Conservation (phyloP, 257 asterid genomes). For the Solanum infundibuliforme region DNA sequence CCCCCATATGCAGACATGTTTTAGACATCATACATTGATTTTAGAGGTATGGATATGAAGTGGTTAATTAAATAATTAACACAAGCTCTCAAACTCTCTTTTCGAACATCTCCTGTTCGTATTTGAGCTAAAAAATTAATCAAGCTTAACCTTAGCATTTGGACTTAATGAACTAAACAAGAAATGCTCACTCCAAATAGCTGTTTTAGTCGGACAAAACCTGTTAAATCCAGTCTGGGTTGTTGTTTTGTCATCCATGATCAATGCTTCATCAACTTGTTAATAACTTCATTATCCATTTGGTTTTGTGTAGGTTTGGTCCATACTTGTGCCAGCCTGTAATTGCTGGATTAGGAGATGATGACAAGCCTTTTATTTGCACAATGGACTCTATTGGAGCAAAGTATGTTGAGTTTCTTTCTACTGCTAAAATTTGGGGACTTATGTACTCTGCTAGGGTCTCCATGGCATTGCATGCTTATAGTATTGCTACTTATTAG, state of each 20-base stretch:
- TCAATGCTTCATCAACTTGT: background rate
- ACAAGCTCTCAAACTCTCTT: background rate
- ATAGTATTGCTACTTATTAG: background rate
- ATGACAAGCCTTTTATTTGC: constrained; percentile 90
- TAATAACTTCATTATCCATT: background rate
- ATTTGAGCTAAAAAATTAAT: background rate
- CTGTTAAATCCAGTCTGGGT: background rate
- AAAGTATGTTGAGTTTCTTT: constrained; percentile 39
- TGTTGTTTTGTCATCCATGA: background rate
- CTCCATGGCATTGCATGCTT: background rate
- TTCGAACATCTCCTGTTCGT: background rate
- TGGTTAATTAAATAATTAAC: background rate
- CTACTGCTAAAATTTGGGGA: background rate
- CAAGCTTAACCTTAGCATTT: background rate
- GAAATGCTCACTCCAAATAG: background rate
- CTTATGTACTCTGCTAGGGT: background rate
- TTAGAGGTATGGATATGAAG: background rate
- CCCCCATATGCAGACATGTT: background rate
- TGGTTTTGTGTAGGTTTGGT: constrained; percentile 52
- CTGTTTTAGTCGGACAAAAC: background rate
- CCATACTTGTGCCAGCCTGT: constrained; percentile 98
- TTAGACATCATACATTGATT: background rate
- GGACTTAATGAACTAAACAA: background rate
- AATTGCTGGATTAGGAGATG: constrained; percentile 91
- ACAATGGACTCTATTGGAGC: constrained; percentile 98